A percentile compares a stretch with the other conserved stretches of the same genome.
These are phyloP conservation scores for Cystofilobasidium macerans DNA, from an alignment of 768 basidiomycete species.

Conservation along the genomic window DNA sequence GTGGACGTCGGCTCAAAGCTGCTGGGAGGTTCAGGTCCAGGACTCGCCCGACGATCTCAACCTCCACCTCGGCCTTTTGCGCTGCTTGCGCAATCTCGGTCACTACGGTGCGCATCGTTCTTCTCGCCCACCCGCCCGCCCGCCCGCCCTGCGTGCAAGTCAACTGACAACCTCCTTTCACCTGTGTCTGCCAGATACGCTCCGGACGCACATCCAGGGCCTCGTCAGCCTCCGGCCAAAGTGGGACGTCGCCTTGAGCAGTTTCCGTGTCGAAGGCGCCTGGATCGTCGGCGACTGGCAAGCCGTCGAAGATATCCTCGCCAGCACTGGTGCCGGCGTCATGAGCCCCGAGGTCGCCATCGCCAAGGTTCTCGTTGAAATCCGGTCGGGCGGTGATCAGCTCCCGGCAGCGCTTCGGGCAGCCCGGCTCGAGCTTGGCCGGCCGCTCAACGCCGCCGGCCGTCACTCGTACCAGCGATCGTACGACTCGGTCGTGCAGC, in stretches of 20 bases:
- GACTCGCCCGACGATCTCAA: slow-evolving; percentile 78
- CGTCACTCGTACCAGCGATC: slow-evolving; percentile 68
- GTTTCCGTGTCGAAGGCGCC: slow-evolving; percentile 83
- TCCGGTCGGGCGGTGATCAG: slow-evolving; percentile 49
- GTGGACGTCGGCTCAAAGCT: slow-evolving; percentile 98
- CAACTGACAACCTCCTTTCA: not conserved
- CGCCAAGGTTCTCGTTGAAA: slow-evolving; percentile 66
- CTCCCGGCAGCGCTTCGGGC: slow-evolving; percentile 47
- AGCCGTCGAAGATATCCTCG: slow-evolving; percentile 56
- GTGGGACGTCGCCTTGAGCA: slow-evolving; percentile 65
- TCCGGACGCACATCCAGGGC: slow-evolving; percentile 87
- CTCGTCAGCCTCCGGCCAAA: slow-evolving; percentile 63
- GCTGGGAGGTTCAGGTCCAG: slow-evolving; percentile 93
- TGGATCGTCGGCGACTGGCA: slow-evolving; percentile 95
- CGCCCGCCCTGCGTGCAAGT: not conserved
- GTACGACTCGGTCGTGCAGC: slow-evolving; percentile 71
- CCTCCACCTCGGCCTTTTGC: slow-evolving; percentile 76
- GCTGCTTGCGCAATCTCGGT: slow-evolving; percentile 84
- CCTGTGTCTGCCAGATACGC: slow-evolving; percentile 56
- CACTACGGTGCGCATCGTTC: slow-evolving; percentile 67
- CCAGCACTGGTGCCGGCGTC: slow-evolving; percentile 38
- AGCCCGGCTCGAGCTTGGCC: slow-evolving; percentile 64
- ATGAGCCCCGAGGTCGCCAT: slow-evolving; percentile 54
- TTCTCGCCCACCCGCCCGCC: not conserved
- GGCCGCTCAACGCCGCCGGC: slow-evolving; percentile 69